Evolutionary conservation across 768 basidiomycete genomes (phyloP).

Genomic region (Pilatotrama ljubarskyi): DNA sequence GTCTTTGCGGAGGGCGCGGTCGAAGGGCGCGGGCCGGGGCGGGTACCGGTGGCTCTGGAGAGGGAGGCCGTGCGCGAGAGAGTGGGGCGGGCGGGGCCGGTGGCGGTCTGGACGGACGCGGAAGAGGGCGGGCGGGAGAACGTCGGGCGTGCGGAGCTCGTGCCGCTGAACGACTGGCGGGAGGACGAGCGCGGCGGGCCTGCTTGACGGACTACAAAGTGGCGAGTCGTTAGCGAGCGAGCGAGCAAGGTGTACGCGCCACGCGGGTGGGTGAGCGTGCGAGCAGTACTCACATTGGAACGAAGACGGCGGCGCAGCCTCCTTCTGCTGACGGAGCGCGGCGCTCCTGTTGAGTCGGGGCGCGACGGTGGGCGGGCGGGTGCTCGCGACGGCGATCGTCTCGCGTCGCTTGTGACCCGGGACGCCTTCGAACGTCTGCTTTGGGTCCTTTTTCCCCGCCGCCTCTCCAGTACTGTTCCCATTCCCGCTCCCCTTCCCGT

Average conservation of each 20-base stretch:
- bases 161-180: slow-evolving; percentile 34
- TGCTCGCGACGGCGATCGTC: slow-evolving; percentile 66
- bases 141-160: slow-evolving; percentile 15
- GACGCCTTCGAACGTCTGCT: slow-evolving; percentile 70
- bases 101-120: slow-evolving; percentile 5
- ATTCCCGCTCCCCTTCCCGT: too few species aligned
- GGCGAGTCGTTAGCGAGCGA: background rate
- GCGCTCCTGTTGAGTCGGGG: slow-evolving; percentile 49
- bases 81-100: background rate
- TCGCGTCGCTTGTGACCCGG: slow-evolving; percentile 84
- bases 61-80: slow-evolving; percentile 13
- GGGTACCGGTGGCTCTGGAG: too few species aligned
- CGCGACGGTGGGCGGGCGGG: slow-evolving; percentile 41
- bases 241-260: background rate
- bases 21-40: slow-evolving; percentile 5
- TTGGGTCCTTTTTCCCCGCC: slow-evolving; percentile 32
- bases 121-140: slow-evolving; percentile 30
- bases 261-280: background rate
- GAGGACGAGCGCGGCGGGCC: slow-evolving; percentile 46
- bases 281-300: slow-evolving; percentile 61
- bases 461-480: too few species aligned
- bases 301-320: slow-evolving; percentile 55
- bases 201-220: slow-evolving; percentile 48
- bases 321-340: slow-evolving; percentile 41
- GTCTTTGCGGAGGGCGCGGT: background rate